Conservation (phyloP, 2,329 filamentous ascomycete genomes). For the Aspergillus costaricaensis region DNA sequence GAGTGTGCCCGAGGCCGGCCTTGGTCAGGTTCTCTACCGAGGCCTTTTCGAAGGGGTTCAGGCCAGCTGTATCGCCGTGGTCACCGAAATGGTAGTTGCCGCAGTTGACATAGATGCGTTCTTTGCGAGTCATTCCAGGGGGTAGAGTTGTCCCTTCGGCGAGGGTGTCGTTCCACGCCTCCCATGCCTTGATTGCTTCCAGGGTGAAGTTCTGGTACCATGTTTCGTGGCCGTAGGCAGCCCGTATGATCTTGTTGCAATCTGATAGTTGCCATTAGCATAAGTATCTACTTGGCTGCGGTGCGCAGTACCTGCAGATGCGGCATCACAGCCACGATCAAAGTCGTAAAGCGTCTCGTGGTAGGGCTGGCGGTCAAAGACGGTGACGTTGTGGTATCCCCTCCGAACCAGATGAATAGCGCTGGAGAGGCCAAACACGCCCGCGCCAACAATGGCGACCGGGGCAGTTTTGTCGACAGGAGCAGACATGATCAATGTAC, state of each 20-base stretch:
- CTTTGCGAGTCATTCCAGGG: slow-evolving; percentile 38
- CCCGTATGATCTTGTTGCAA: slow-evolving; percentile 50
- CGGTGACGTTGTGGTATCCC: slow-evolving; percentile 51
- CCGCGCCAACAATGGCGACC: slow-evolving; percentile 47
- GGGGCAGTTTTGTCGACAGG: slow-evolving; percentile 8
- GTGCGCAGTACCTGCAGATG: slow-evolving; percentile 39
- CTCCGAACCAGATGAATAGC: slow-evolving; percentile 47
- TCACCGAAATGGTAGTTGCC: slow-evolving; percentile 31
- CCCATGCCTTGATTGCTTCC: slow-evolving; percentile 48
- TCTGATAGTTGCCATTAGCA: slow-evolving; percentile 26
- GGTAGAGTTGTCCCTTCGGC: slow-evolving; percentile 32
- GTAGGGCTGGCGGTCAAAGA: slow-evolving; percentile 53
- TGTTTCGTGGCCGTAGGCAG: slow-evolving; percentile 46
- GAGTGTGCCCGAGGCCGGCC: slow-evolving; percentile 37
- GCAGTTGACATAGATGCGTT: slow-evolving; percentile 45
- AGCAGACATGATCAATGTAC: neutral
- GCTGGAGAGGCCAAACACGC: slow-evolving; percentile 47
- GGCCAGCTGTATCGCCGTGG: neutral
- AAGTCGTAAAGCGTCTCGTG: slow-evolving; percentile 46
- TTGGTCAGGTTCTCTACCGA: slow-evolving; percentile 41
- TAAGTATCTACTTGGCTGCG: no score
- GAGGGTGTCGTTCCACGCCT: slow-evolving; percentile 46
- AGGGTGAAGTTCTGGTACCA: slow-evolving; percentile 51
- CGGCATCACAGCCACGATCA: slow-evolving; percentile 45
- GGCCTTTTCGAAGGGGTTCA: slow-evolving; percentile 37